Evolutionary conservation across 1,284 basidiomycete genomes (phyloP), one percentile per base, ranked within the genome.

Genomic region (Thelephora terrestris): DNA sequence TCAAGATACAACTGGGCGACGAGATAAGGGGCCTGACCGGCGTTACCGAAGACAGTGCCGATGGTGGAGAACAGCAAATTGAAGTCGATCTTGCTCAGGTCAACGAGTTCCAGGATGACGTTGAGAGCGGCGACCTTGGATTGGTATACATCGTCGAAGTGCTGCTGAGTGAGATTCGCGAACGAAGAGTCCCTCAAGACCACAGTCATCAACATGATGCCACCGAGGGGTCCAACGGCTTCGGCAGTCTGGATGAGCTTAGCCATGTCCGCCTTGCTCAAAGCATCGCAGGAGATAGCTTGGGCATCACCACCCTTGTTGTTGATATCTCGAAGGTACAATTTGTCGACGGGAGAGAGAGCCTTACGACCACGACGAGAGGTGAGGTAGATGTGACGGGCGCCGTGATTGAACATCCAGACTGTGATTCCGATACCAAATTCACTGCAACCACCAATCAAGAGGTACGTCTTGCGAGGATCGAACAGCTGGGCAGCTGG

Each of bases 21-120:
- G 18, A 58, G 60, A 42, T 64, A 65, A 12, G 62, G 55, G 5
- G 64, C 61, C 51, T 64, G 62, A 14, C 62, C 64, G 3, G 63
- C 61, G 45, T 65, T 65, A 1, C 62, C 62, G 20, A 64, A 64
- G 0, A 64, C 55, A 7, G 60, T 60, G 12, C 61, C 59, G 18
- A 61, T 59, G 0, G 63, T 65, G 1, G 62, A 65, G 52, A 64
- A 63, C 32, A 64, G 48, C 6, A 64, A 29, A 1, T 64, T 45
- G 43, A 65, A 64, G 27, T 64, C 60, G n/a, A 65, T 50, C n/a
- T 45, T 49, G 3, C 47, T 52, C n/a, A 55, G 53, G 47, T 63
- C 50, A 27, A 45, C 27, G 20, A 46, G 16, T 23, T 43, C 25
- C 21, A 58, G 51, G 10, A 63, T 52, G 0, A 55, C 58, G 25